phyloP scores from a whole-genome alignment of 2,329 filamentous ascomycete species.

The Diaporthe ilicicola region DNA sequence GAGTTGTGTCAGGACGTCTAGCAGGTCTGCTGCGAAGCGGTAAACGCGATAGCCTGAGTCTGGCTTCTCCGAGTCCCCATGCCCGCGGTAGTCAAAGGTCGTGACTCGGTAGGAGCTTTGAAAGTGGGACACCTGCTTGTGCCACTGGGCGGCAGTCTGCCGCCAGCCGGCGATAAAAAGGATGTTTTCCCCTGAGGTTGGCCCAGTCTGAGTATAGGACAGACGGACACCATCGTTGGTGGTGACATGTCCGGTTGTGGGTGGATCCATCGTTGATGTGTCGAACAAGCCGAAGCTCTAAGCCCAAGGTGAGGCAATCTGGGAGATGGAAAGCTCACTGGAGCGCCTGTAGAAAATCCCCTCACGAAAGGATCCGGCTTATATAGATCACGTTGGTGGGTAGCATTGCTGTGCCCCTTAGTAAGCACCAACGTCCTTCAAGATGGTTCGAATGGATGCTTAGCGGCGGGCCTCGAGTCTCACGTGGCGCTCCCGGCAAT shows the following conservation, averaged over 20 bases:
- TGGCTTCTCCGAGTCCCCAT: slow-evolving; percentile 46
- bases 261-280: neutral
- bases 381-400: neutral
- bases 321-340: neutral
- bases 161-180: slow-evolving; percentile 45
- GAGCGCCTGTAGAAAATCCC: too few relatives aligned
- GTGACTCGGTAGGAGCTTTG: slow-evolving; percentile 41
- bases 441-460: neutral
- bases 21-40: slow-evolving; percentile 42
- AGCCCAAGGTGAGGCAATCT: neutral
- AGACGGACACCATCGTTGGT: slow-evolving; percentile 42
- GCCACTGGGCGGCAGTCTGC: slow-evolving; percentile 44
- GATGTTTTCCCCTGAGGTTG: slow-evolving; percentile 37
- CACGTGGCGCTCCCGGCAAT: neutral
- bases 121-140: slow-evolving; percentile 43
- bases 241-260: neutral
- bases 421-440: neutral
- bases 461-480: neutral
- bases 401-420: slow-evolving; percentile 14
- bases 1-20: slow-evolving; percentile 40
- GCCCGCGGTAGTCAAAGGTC: slow-evolving; percentile 44
- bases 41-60: slow-evolving; percentile 41
- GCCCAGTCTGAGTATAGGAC: slow-evolving; percentile 40
- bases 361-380: neutral
- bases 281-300: neutral